Percentiles rank a stretch among this genome's conserved stretches.
These are phyloP conservation scores for Corylus heterophylla DNA, from an alignment of 306 rosid species.

Conservation along the genomic window DNA sequence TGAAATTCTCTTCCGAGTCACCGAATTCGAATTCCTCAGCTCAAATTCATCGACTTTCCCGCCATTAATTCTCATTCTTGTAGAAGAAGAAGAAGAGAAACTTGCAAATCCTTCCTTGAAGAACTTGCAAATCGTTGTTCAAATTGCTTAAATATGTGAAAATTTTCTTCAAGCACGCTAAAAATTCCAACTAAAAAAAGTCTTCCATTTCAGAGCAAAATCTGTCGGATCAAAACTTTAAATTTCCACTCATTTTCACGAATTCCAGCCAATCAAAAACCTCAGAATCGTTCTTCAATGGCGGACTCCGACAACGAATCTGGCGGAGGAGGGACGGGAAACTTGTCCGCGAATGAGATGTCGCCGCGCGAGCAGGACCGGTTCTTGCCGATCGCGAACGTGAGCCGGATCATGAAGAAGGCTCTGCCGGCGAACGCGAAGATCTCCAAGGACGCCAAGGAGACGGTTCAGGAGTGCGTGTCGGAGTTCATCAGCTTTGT, in stretches of 20 bases:
- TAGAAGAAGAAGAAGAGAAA: background rate
- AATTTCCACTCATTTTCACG: background rate
- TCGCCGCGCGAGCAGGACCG: constrained; percentile 85
- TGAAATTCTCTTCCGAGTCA: background rate
- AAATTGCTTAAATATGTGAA: background rate
- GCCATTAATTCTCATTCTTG: background rate
- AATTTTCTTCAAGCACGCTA: background rate
- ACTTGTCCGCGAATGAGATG: constrained; percentile 40
- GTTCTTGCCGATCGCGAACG: constrained; percentile 83
- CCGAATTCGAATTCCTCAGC: background rate
- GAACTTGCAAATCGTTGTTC: background rate
- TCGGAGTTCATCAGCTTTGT: constrained; percentile 92
- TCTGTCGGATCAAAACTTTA: background rate
- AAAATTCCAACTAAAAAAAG: background rate
- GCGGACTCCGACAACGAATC: constrained; percentile 93
- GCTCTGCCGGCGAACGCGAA: constrained; percentile 88
- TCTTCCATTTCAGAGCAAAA: background rate
- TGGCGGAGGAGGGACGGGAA: constrained; percentile 35
- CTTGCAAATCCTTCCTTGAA: background rate
- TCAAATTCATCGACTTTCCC: background rate
- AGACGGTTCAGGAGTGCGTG: constrained; percentile 89
- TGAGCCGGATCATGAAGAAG: constrained; percentile 89
- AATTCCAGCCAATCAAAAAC: background rate
- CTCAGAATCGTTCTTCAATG: constrained; percentile 35
- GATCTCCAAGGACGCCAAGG: constrained; percentile 91